A percentile compares a stretch with the other conserved stretches of the same genome.
Conservation (phyloP, 2,329 filamentous ascomycete genomes). For the Hymenotorrendiella dingleyae region DNA sequence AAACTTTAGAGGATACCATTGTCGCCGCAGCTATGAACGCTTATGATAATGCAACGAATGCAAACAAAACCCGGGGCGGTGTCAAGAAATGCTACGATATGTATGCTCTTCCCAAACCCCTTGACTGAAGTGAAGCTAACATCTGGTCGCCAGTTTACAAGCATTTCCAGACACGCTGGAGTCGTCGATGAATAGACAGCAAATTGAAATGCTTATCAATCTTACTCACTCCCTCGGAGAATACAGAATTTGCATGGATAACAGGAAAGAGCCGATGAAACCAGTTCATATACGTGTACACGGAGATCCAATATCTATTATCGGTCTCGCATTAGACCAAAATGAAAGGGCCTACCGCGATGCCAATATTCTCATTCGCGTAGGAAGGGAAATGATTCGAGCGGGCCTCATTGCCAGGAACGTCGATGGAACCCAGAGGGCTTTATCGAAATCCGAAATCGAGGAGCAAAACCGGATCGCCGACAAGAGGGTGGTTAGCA, state of each 20-base stretch:
- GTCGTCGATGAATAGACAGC: constrained; percentile 44
- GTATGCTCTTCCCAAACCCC: constrained; percentile 38
- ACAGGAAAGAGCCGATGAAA: constrained; percentile 73
- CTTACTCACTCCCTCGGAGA: constrained; percentile 71
- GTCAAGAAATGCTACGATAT: constrained; percentile 74
- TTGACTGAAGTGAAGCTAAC: constrained; percentile 17
- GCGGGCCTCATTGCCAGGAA: constrained; percentile 42
- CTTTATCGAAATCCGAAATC: constrained; percentile 12
- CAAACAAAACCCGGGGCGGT: constrained; percentile 68
- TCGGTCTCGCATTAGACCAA: constrained; percentile 69
- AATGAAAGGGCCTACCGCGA: constrained; percentile 70
- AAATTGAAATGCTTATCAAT: constrained; percentile 58
- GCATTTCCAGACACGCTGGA: constrained; percentile 56
- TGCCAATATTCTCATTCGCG: constrained; percentile 64
- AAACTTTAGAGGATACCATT: constrained; percentile 53
- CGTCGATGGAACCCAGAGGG: constrained; percentile 8
- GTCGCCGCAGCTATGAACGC: constrained; percentile 59
- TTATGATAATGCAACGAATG: constrained; percentile 79
- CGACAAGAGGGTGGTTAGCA: constrained; percentile 65
- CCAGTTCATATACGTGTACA: constrained; percentile 74
- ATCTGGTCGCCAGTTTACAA: constrained; percentile 45
- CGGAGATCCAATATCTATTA: constrained; percentile 65
- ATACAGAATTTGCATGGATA: constrained; percentile 71
- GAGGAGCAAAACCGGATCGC: constrained; percentile 35
- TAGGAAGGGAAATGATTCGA: constrained; percentile 61